phyloP scores from a whole-genome alignment of 371 early-diverging fungal genomes.

The Amoeboradix gromovi region DNA sequence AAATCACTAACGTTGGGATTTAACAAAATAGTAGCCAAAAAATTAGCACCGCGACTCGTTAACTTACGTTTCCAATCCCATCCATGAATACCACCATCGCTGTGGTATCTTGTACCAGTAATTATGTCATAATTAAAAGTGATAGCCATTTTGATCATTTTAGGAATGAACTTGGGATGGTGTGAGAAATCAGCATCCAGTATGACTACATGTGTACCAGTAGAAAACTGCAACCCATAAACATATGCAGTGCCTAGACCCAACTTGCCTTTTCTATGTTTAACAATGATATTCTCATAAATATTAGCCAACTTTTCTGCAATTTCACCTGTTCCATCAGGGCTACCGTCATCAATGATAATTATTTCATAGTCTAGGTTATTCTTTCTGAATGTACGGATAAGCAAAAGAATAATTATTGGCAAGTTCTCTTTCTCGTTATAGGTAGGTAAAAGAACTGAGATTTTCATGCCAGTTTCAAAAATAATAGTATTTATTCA shows the following conservation, averaged over 20 bases:
- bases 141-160: conserved; percentile 31
- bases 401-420: conserved; percentile 65
- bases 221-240: conserved; percentile 72
- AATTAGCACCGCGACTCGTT: conserved; percentile 89
- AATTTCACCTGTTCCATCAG: conserved; percentile 87
- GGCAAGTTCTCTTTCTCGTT: conserved; percentile 92
- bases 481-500: neutral
- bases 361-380: conserved; percentile 76
- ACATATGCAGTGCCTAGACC: conserved; percentile 93
- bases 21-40: conserved; percentile 62
- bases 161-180: conserved; percentile 89
- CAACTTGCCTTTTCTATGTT: conserved; percentile 79
- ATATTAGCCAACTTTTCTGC: conserved; percentile 53
- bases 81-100: conserved; percentile 83
- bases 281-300: conserved; percentile 50
- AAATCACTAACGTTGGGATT: conserved; percentile 75
- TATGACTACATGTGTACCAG: conserved; percentile 76
- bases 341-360: conserved; percentile 89
- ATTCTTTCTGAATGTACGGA: conserved; percentile 48
- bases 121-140: conserved; percentile 1
- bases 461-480: conserved; percentile 18
- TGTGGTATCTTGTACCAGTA: conserved; percentile 1
- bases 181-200: conserved; percentile 99
- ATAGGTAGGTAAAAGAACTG: conserved; percentile 89
- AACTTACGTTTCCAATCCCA: conserved; percentile 93